Percentiles rank a stretch among this genome's conserved stretches.
phyloP scores from a whole-genome alignment of 2,329 filamentous ascomycete species.

The Neonectria coccinea region DNA sequence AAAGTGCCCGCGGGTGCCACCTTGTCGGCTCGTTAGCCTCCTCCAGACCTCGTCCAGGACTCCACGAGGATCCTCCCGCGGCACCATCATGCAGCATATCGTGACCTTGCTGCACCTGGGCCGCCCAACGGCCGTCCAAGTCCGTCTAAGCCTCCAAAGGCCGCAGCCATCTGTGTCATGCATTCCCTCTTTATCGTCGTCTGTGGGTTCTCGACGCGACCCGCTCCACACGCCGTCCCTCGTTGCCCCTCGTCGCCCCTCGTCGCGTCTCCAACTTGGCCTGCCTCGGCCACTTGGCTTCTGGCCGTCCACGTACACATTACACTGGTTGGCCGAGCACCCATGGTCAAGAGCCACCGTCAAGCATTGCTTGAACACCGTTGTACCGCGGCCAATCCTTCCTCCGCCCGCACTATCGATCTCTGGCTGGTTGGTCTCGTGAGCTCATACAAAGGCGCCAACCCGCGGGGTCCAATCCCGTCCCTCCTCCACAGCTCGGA shows the following conservation, averaged over 20 bases:
- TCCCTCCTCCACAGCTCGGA: conserved; percentile 69
- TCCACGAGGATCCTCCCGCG: conserved; percentile 34
- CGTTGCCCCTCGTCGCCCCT: conserved; percentile 28
- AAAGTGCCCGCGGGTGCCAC: conserved; percentile 25
- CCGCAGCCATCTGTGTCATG: conserved; percentile 37
- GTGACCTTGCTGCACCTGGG: conserved; percentile 33
- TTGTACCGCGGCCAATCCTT: conserved; percentile 29
- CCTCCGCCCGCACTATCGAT: conserved; percentile 30
- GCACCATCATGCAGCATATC: conserved; percentile 42
- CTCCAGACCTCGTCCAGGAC: conserved; percentile 32
- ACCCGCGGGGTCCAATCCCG: conserved; percentile 63
- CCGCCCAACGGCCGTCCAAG: conserved; percentile 30
- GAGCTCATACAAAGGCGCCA: conserved; percentile 62
- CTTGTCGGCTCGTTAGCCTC: conserved; percentile 33
- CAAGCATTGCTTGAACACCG: conserved; percentile 33
- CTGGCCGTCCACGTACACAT: conserved; percentile 34
- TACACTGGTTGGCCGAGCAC: conserved; percentile 38
- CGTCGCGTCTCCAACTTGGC: conserved; percentile 28
- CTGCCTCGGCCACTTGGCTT: conserved; percentile 30
- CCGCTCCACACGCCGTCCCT: conserved; percentile 38
- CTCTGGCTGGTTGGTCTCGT: conserved; percentile 31
- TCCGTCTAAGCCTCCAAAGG: conserved; percentile 18
- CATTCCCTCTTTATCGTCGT: conserved; percentile 32
- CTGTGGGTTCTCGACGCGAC: conserved; percentile 36
- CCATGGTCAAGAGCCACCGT: conserved; percentile 23